Percentiles rank a stretch among this genome's conserved stretches.
These are phyloP conservation scores for Suillus discolor DNA, from an alignment of 768 basidiomycete genomes.

Conservation along the genomic window DNA sequence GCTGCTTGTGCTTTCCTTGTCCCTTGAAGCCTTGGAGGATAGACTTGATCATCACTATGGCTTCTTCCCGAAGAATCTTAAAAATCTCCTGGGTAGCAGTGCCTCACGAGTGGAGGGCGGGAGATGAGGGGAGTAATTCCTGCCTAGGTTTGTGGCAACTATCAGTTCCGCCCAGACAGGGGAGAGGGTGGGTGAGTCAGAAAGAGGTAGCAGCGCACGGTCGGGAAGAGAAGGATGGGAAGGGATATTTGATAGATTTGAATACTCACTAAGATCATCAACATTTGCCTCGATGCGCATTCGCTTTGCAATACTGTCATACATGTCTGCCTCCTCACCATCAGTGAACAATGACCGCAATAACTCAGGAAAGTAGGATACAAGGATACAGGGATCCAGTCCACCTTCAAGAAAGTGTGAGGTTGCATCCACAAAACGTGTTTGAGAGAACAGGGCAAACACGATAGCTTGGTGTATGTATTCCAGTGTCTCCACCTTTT, in stretches of 20 bases:
- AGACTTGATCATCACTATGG: conserved; percentile 72
- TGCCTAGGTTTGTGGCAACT: conserved; percentile 90
- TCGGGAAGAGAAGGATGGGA: conserved; percentile 23
- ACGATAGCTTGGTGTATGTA: conserved; percentile 85
- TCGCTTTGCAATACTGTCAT: conserved; percentile 71
- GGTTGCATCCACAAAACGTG: conserved; percentile 82
- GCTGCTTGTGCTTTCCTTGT: conserved; percentile 58
- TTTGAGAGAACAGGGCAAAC: conserved; percentile 76
- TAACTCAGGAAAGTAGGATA: conserved; percentile 81
- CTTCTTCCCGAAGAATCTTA: conserved; percentile 61
- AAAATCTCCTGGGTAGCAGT: conserved; percentile 69
- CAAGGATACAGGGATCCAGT: conserved; percentile 80
- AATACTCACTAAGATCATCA: conserved; percentile 83
- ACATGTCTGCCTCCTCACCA: conserved; percentile 66
- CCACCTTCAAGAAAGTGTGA: conserved; percentile 76
- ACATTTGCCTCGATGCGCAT: conserved; percentile 71
- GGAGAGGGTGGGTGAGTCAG: conserved; percentile 29
- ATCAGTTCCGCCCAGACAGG: conserved; percentile 60
- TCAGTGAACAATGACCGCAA: conserved; percentile 60
- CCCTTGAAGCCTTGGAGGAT: conserved; percentile 69
- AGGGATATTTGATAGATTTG: conserved; percentile 20
- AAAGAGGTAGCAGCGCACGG: conserved; percentile 22
- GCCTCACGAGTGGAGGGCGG: conserved; percentile 48
- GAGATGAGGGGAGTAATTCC: conserved; percentile 90
- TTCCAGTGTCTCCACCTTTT: conserved; percentile 65